Evolutionary conservation across 106 monocot genomes (phyloP).

Genomic region (Ottelia alismoides): DNA sequence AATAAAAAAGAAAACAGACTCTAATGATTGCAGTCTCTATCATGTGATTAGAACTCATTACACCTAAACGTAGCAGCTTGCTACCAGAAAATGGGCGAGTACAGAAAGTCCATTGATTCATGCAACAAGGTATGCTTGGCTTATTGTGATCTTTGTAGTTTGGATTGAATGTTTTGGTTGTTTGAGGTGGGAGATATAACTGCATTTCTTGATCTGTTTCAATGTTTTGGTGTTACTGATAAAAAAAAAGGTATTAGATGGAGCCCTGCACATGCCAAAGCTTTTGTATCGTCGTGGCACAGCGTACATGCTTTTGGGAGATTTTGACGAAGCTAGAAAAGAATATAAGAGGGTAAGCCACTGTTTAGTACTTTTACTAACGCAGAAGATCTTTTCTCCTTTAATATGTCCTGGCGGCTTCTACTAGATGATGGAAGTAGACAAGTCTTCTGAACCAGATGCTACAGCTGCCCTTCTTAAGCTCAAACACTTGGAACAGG

Average conservation of each 20-base stretch:
- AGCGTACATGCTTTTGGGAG: conserved; percentile 78
- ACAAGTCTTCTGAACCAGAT: conserved; percentile 91
- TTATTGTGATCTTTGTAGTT: too few species aligned
- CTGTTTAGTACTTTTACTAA: not conserved
- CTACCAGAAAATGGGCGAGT: conserved; percentile 86
- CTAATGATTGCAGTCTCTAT: too few species aligned
- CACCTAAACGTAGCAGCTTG: conserved; percentile 98
- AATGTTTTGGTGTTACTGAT: too few species aligned
- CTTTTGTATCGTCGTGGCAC: conserved; percentile 84
- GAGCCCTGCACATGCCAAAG: conserved; percentile 60
- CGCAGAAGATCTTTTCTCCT: not conserved
- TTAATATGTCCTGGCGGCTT: not conserved
- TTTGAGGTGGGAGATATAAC: too few species aligned
- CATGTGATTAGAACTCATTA: conserved; percentile 81
- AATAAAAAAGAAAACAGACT: too few species aligned
- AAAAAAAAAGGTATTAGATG: conserved; percentile 62
- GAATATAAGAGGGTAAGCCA: conserved; percentile 66
- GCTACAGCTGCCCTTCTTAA: conserved; percentile 77
- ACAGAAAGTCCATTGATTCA: conserved; percentile 78
- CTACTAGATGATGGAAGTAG: conserved; percentile 69
- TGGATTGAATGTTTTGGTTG: too few species aligned
- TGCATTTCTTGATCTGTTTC: too few species aligned
- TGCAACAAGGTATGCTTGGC: conserved; percentile 92
- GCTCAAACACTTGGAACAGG: conserved; percentile 81
- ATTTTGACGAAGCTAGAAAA: conserved; percentile 78